These are phyloP conservation scores for Lodderomyces pseudojiufengensis DNA, from an alignment of 1,139 yeast genomes.

Conservation along the genomic window DNA sequence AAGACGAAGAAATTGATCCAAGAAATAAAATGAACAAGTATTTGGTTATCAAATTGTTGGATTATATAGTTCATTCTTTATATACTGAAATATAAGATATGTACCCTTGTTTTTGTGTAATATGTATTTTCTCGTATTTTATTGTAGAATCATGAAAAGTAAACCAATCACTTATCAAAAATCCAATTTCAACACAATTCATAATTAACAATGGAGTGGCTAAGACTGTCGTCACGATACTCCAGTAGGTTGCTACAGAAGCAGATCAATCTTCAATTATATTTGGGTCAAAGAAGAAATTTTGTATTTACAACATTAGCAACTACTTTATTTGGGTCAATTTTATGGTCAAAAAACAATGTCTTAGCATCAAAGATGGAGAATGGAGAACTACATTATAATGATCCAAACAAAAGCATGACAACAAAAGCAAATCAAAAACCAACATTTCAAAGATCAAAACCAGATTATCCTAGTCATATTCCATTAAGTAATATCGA, in stretches of 20 bases:
- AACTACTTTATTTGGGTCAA: slow-evolving; percentile 21
- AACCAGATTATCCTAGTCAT: slow-evolving; percentile 70
- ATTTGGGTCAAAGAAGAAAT: too few relatives aligned
- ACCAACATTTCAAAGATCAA: slow-evolving; percentile 35
- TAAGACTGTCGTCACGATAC: too few relatives aligned
- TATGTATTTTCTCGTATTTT: too few relatives aligned
- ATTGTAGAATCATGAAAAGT: too few relatives aligned
- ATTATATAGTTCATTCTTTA: slow-evolving; percentile 24
- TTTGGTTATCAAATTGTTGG: slow-evolving; percentile 28
- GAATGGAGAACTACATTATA: slow-evolving; percentile 47
- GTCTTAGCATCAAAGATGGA: slow-evolving; percentile 58
- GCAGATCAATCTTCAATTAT: too few relatives aligned
- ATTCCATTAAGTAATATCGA: slow-evolving; percentile 70
- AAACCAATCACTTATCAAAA: too few relatives aligned
- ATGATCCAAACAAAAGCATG: slow-evolving; percentile 25
- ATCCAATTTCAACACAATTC: too few relatives aligned
- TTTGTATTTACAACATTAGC: slow-evolving; percentile 12
- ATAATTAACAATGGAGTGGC: too few relatives aligned
- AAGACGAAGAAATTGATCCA: slow-evolving; percentile 4
- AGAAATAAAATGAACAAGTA: slow-evolving; percentile 24
- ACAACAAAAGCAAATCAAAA: slow-evolving; percentile 15
- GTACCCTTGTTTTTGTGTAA: too few relatives aligned
- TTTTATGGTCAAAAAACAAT: slow-evolving; percentile 47
- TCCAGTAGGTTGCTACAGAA: too few relatives aligned
- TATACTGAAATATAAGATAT: slow-evolving; percentile 22